Evolutionary conservation across 2,329 filamentous ascomycete species (phyloP), one percentile per base, ranked within the genome.

Genomic region (Stemphylium lycopersici): DNA sequence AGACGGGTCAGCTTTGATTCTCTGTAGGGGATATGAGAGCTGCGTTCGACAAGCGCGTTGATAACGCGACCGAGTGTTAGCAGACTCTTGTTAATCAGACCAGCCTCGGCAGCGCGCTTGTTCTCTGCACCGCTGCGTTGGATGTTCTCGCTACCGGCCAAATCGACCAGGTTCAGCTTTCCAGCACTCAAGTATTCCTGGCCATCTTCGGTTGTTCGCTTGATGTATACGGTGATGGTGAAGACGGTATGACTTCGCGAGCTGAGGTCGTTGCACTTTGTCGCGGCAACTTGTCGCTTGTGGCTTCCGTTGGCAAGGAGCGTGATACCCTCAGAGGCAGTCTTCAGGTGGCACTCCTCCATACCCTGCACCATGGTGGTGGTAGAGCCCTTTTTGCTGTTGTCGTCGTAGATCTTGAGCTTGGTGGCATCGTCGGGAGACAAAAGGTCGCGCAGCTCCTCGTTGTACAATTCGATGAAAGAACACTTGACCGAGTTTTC

Each of bases 231-330:
- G 0, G 93, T 97, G 56, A 99, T 90, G 6, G 95, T 98, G 71
- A 99, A 99, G 18, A 99, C 90, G 0, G 95, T 99, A 72, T 99
- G 96, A 79, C 93, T 96, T 74, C 95, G 87, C 67, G 93, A 97
- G 77, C 93, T 97, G 50, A 98, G 85, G 68, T 99, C 95, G 74
- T 99, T 99, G 84, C 95, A 99, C 77, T 98, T 98, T n/a, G 95
- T 99, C 3, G 96, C 92, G 5, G 95, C 96, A n/a, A 99, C 95
- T 76, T 99, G 95, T 44, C 95, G 89, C 76, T 93, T 96, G 77
- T 95, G 83, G 75, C 92, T 97, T 58, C 95, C 96, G 60, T 89
- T 84, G 66, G 95, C 91, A 40, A 99, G 84, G 58, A 97, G 83
- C 76, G 90, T 90, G 76, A 99, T 93, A 56, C 95, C 95, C 45